Conservation (phyloP, 2,329 filamentous ascomycete genomes). For the Cladophialophora immunda region DNA sequence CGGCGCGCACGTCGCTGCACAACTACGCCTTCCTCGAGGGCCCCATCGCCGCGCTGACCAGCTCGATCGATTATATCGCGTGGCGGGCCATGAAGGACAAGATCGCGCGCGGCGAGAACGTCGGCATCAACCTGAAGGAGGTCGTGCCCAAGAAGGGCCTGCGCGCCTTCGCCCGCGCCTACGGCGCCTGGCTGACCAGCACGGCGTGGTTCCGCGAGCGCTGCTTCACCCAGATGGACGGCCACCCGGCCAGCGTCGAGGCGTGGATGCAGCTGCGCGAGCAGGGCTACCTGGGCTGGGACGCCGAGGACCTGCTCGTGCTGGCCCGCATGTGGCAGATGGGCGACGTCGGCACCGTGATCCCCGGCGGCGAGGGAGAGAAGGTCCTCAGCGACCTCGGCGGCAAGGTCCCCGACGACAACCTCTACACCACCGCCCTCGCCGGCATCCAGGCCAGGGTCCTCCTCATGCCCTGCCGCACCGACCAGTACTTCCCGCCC, state of each 20-base stretch:
- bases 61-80: constrained; percentile 52
- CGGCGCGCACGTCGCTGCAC: constrained; percentile 57
- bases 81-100: constrained; percentile 39
- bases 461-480: constrained; percentile 49
- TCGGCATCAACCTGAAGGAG: constrained; percentile 43
- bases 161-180: constrained; percentile 56
- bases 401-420: constrained; percentile 31
- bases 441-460: constrained; percentile 41
- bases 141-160: constrained; percentile 49
- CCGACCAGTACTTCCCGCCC: constrained; percentile 50
- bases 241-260: constrained; percentile 48
- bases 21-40: constrained; percentile 60
- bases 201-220: constrained; percentile 56
- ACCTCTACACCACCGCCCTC: constrained; percentile 38
- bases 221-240: constrained; percentile 45
- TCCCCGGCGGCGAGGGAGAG: constrained; percentile 33
- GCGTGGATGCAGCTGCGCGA: constrained; percentile 48
- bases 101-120: constrained; percentile 38
- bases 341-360: constrained; percentile 48
- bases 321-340: constrained; percentile 58
- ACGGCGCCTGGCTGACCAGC: constrained; percentile 59
- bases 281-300: constrained; percentile 49
- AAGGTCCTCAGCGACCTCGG: constrained; percentile 36
- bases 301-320: constrained; percentile 55
- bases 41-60: constrained; percentile 53